phyloP scores from a whole-genome alignment of 805 yeast genomes.

The Yarrowia hollandica region DNA sequence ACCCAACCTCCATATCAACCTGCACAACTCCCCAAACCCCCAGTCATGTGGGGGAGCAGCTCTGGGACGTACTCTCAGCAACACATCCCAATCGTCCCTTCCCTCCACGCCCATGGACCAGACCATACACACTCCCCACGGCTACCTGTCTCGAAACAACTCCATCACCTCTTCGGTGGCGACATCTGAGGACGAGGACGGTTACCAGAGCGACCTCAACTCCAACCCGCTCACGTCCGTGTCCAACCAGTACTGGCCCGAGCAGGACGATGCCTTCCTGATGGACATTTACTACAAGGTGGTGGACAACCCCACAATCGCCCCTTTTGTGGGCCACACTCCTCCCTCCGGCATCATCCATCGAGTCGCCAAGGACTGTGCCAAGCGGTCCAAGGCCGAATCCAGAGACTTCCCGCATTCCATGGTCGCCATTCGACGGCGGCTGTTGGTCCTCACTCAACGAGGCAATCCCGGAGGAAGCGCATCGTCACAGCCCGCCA shows the following conservation, averaged over 20 bases:
- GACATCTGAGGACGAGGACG: slow-evolving; percentile 11
- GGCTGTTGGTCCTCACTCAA: slow-evolving; percentile 36
- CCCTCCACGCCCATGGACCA: slow-evolving; percentile 28
- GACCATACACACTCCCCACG: slow-evolving; percentile 25
- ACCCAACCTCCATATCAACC: slow-evolving; percentile 20
- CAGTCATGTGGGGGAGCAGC: slow-evolving; percentile 16
- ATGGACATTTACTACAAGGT: slow-evolving; percentile 50
- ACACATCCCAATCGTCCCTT: slow-evolving; percentile 19
- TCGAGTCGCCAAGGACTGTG: slow-evolving; percentile 57
- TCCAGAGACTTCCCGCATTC: slow-evolving; percentile 40
- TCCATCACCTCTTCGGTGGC: slow-evolving; percentile 7
- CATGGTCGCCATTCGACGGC: slow-evolving; percentile 39
- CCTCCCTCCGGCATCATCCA: slow-evolving; percentile 71
- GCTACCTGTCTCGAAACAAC: slow-evolving; percentile 21
- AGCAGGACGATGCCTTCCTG: slow-evolving; percentile 46
- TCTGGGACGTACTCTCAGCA: slow-evolving; percentile 5
- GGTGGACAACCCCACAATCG: slow-evolving; percentile 58
- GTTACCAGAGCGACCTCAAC: slow-evolving; percentile 18
- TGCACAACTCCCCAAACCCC: slow-evolving; percentile 21
- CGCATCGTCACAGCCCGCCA: no score
- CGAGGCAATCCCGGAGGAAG: no score
- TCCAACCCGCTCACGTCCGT: slow-evolving; percentile 18
- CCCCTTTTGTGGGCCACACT: slow-evolving; percentile 64
- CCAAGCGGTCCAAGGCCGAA: slow-evolving; percentile 41
- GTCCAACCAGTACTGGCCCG: slow-evolving; percentile 37